Base-by-base conservation (phyloP, 2,329 filamentous ascomycete species). In the Keithomyces neogunnii region DNA sequence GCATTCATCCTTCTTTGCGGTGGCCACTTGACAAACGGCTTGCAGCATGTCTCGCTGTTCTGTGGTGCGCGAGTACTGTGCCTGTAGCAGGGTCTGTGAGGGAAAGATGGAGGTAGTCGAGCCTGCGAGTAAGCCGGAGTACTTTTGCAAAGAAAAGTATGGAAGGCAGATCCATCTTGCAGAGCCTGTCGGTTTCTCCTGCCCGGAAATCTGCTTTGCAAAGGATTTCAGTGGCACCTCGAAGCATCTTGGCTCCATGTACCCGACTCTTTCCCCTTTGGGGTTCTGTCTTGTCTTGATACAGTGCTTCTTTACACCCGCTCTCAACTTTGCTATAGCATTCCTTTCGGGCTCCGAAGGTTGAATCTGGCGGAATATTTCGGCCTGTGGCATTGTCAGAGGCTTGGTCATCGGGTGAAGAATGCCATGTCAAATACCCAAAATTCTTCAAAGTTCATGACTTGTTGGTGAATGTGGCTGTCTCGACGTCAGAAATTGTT, bases 141-240 rank as follows among this genome's bases (percentile, higher is more conserved):
- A 76, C 29, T 66, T 64, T 48, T 73, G 67, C 0, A 77, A 63
- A 2, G 66, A 66, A 55, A 78, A 76, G 54, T 75, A 77, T 0
- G 75, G 75, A 11, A 76, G 59, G 32, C 70, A 74, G 3, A 75
- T 55, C 73, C 73, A 76, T 26, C 64, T 66, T 0, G 64, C 63
- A 1, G 56, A 48, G 8, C 53, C 46, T 38, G 48, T 47, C 49
- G 56, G 5, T 47, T 49, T 45, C 2, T 57, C 51, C 5, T 54
- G 45, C 1, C 51, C 43, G 4, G 35, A 26, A 10, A 29, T 33
- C 29, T 60, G 56, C 29, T 60, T 61, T 36, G 59, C 57, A 4
- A 47, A 28, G 51, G 52, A 31, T 54, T 55, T 52, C n/a, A 73
- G 60, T 3, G 63, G 52, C 5, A 69, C 56, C n/a, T 72, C 65